Base-by-base conservation (phyloP, 2,329 filamentous ascomycete species). In the Ceratocystiopsis brevicomis region DNA sequence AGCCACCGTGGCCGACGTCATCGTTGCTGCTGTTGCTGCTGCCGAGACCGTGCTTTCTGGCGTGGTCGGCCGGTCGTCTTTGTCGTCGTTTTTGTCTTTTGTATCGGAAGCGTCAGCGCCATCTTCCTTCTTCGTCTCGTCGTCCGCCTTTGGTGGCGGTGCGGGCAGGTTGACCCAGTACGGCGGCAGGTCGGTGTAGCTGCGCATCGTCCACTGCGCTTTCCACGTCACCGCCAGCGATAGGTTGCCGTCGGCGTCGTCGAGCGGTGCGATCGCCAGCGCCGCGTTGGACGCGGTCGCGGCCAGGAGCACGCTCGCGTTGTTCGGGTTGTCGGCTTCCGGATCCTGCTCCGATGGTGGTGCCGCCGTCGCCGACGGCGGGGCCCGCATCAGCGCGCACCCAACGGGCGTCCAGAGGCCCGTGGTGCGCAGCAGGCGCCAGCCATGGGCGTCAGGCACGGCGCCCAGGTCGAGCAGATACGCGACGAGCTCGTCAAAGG, bases 391-490 rank as follows among this genome's bases (percentile, higher is more conserved):
- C 42, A 78, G 53, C 0, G 66, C 58, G 33, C 71, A 76, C 4
- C 72, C 73, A 0, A 67, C 65, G 0, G 74, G 73, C 3, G 73
- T 73, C 72, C 73, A 77, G 2, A 77, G 52, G 0, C 73, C 73
- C 6, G 69, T 69, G 0, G 66, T 67, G 21, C 71, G 62, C 45
- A 78, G 49, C 49, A 76, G 56, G 37, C 65, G 66, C 66, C 73
- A 76, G 2, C 73, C 73, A 41, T 71, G 69, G 0, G 68, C 56
- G 45, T 76, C 69, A 0, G 74, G 73, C 3, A 75, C 60, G 2
- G 75, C 76, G 2, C 76, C 76, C 10, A 77, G 61, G 53, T 80
- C 76, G 2, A 80, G 56, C 34, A 80, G 57, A 47, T 79, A 79
- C 21, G 64, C 67, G 0, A 80, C 58, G 3, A 81, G 58, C 48